phyloP scores from a whole-genome alignment of 2,329 filamentous ascomycete species.

The Phaeosphaeriaceae sp. region DNA sequence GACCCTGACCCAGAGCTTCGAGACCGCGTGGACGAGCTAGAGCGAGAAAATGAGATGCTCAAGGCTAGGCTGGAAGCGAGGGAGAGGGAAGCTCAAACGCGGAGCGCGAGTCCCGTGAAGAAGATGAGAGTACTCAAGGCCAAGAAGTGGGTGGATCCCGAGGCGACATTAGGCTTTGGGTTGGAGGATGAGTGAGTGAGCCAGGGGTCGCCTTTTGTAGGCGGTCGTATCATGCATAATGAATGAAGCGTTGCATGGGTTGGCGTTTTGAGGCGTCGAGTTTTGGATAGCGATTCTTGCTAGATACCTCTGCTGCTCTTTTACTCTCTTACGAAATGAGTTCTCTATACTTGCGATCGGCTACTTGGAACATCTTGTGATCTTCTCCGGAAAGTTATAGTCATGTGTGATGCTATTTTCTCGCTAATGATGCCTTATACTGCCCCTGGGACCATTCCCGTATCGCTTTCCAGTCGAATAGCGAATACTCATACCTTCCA shows the following conservation, averaged over 20 bases:
- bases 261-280: neutral
- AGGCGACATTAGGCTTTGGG: slow-evolving; percentile 23
- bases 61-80: slow-evolving; percentile 47
- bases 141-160: slow-evolving; percentile 55
- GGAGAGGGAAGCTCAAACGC: slow-evolving; percentile 49
- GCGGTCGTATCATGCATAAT: neutral
- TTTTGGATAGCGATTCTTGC: neutral
- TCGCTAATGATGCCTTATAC: neutral
- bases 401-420: too few species aligned
- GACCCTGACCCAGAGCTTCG: slow-evolving; percentile 49
- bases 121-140: slow-evolving; percentile 59
- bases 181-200: slow-evolving; percentile 23
- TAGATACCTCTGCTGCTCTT: slow-evolving; percentile 2
- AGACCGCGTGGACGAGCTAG: slow-evolving; percentile 48
- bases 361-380: too few species aligned
- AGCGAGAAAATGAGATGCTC: slow-evolving; percentile 53
- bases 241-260: neutral
- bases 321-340: neutral
- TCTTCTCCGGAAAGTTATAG: neutral
- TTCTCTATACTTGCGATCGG: neutral
- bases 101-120: slow-evolving; percentile 54
- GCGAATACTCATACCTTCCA: neutral
- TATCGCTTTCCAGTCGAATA: neutral
- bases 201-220: neutral
- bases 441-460: neutral